Evolutionary conservation across 805 yeast genomes (phyloP).

Genomic region (Isabelozyma heimii): DNA sequence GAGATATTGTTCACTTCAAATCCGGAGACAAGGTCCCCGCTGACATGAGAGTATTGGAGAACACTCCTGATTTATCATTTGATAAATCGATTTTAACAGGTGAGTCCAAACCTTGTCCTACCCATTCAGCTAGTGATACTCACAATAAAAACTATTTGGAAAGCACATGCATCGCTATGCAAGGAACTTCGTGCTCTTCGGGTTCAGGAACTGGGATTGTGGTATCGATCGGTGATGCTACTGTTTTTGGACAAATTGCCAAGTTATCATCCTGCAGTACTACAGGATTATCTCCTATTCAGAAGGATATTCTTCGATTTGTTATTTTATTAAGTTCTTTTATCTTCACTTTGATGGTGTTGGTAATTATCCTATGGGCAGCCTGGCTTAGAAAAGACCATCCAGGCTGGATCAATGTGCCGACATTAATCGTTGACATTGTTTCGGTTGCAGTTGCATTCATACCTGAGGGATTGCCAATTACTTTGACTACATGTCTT

Average conservation of each 20-base stretch:
- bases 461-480: conserved; percentile 52
- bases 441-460: conserved; percentile 49
- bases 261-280: conserved; percentile 38
- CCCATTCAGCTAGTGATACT: conserved; percentile 21
- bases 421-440: conserved; percentile 39
- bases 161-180: conserved; percentile 41
- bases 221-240: conserved; percentile 42
- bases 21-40: conserved; percentile 47
- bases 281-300: conserved; percentile 38
- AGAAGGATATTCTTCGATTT: conserved; percentile 38
- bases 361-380: conserved; percentile 40
- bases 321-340: conserved; percentile 22
- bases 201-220: conserved; percentile 46
- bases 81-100: conserved; percentile 51
- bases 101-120: conserved; percentile 42
- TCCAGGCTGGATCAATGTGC: conserved; percentile 41
- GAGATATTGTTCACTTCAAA: conserved; percentile 38
- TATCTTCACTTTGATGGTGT: conserved; percentile 24
- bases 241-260: conserved; percentile 48
- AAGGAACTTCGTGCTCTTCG: conserved; percentile 43
- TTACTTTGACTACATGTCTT: conserved; percentile 49
- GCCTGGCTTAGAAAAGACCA: conserved; percentile 38
- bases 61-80: conserved; percentile 37
- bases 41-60: conserved; percentile 40
- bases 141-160: conserved; percentile 40